phyloP scores from a whole-genome alignment of 179 eudicot genomes.

The Heliamphora pulchella region DNA sequence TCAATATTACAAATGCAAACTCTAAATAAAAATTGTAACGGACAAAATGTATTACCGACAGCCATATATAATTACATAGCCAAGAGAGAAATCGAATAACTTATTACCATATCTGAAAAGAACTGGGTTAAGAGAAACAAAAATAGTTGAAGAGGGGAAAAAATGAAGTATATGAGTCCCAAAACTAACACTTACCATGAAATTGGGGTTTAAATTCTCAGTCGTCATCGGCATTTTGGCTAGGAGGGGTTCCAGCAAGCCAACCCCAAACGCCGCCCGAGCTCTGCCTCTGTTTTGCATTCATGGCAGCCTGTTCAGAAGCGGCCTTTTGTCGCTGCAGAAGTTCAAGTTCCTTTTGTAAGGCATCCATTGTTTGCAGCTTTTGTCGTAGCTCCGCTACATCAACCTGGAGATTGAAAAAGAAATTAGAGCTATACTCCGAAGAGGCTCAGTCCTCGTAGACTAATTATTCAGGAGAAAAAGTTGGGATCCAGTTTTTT shows the following conservation, averaged over 20 bases:
- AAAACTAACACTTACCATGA: constrained; percentile 15
- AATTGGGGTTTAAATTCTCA: constrained; percentile 12
- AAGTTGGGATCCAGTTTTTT: too few species aligned
- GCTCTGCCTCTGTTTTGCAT: constrained; percentile 61
- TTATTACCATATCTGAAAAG: constrained; percentile 26
- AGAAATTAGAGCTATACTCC: not conserved
- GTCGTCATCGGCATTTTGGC: constrained; percentile 37
- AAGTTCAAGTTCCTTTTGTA: constrained; percentile 84
- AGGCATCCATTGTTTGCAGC: constrained; percentile 84
- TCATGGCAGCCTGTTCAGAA: constrained; percentile 81
- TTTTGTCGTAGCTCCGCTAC: constrained; percentile 92
- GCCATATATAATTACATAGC: too few species aligned
- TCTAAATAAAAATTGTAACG: too few species aligned
- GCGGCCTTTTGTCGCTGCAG: constrained; percentile 96
- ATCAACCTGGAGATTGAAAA: constrained; percentile 56
- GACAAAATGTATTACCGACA: too few species aligned
- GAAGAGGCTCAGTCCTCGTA: too few species aligned
- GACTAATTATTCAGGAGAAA: not conserved
- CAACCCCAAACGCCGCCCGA: constrained; percentile 97
- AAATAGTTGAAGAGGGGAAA: not conserved
- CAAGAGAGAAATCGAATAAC: constrained; percentile 9
- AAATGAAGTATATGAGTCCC: constrained; percentile 9
- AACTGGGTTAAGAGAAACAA: constrained; percentile 11
- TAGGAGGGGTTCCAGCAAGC: constrained; percentile 74
- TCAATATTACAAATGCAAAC: too few species aligned